Base-by-base conservation (phyloP, 257 asterid genomes). In the Solanum infundibuliforme region DNA sequence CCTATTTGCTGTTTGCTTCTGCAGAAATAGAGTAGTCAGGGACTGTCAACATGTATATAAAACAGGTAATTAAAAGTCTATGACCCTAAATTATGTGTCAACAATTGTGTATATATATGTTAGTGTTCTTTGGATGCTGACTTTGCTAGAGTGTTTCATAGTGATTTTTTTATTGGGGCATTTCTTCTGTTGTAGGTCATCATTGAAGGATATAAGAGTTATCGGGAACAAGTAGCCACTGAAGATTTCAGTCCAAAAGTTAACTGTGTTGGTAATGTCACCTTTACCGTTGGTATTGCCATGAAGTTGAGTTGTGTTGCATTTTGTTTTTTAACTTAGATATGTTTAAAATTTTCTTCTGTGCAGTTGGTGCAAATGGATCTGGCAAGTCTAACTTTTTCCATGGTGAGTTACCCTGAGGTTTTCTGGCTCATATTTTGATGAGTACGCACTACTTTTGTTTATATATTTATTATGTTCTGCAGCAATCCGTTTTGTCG, bases 171-270 rank as follows among this genome's bases (percentile, higher is more conserved):
- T 31, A 34, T 41, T 74, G 74, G 29, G 68, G 39, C 25, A 43
- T 75, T 35, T 12, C 72, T 85, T 87, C 68, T 23, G 82, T 77
- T 92, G 25, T 86, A 97, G 99, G 93, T 97, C 86, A 93, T 97
- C n/a, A 95, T 97, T 83, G 99, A 95, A 95, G 99, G 99, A 87
- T 95, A 95, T 87, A 97, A 95, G 98, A 97, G 99, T 90, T 95
- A 97, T 92, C 89, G 93, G 90, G 99, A 95, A 88, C 99, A 97
- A 92, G 84, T 97, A 89, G 95, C 96, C 31, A 92, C 99, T 38
- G 99, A 97, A 90, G 91, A 93, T 35, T 97, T 97, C 90, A 95
- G 99, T 91, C 91, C 98, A 38, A 95, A 95, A 97, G 98, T 95
- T 90, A 97, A 95, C 91, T 97, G 99, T 87, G 98, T 97, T 92